A percentile compares a stretch with the other conserved stretches of the same genome.
Conservation (phyloP, 768 basidiomycete genomes). For the Panus rudis region DNA sequence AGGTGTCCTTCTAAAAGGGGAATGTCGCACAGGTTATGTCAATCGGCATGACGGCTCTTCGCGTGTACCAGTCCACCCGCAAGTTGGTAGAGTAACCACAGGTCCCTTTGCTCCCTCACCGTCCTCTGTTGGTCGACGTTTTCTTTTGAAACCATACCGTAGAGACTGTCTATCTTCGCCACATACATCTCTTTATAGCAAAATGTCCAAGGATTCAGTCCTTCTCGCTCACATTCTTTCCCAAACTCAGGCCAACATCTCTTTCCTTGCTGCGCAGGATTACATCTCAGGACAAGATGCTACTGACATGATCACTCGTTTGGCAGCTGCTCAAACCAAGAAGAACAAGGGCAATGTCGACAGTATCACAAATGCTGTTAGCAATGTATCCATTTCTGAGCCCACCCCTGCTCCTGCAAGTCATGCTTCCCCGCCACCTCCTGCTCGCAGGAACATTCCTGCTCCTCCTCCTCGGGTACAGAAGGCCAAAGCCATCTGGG, state of each 20-base stretch:
- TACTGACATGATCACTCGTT: conserved; percentile 30
- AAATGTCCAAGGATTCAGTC: conserved; percentile 29
- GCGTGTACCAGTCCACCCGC: no score
- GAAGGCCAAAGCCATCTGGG: conserved; percentile 55
- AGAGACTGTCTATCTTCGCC: no score
- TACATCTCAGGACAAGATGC: conserved; percentile 36
- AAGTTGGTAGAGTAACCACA: no score
- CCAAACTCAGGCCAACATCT: conserved; percentile 41
- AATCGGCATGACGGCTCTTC: no score
- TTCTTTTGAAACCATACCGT: no score
- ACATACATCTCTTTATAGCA: no score
- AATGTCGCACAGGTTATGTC: no score
- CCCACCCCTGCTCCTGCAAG: conserved; percentile 3
- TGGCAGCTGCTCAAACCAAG: conserved; percentile 20
- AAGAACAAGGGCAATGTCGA: no score
- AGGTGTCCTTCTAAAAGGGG: no score
- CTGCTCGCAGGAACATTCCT: conserved; percentile 12
- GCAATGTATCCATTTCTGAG: conserved; percentile 11
- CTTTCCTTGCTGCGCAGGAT: conserved; percentile 36
- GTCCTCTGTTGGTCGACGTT: no score
- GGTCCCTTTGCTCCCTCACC: no score
- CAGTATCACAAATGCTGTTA: conserved; percentile 7
- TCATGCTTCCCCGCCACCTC: conserved; percentile 8
- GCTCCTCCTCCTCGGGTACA: conserved; percentile 13
- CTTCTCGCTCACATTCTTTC: conserved; percentile 48